A percentile compares a stretch with the other conserved stretches of the same genome.
Conservation (phyloP, 2,329 filamentous ascomycete species). For the Scytalidium lignicola region DNA sequence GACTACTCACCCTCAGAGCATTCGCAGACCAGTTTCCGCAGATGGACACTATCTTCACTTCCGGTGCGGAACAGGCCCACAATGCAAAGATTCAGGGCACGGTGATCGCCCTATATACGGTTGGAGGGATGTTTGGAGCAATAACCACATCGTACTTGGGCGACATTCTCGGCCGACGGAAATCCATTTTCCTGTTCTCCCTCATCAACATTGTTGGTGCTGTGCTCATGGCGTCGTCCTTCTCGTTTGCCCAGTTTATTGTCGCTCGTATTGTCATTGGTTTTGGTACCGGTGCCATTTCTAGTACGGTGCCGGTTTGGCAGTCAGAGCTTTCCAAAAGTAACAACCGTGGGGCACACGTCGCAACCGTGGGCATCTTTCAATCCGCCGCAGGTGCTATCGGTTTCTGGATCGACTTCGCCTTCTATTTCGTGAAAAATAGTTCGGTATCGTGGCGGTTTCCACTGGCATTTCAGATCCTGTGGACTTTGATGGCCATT, state of each 20-base stretch:
- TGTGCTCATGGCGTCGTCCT: conserved; percentile 33
- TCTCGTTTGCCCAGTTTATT: conserved; percentile 48
- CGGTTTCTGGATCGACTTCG: conserved; percentile 57
- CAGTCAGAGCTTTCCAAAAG: conserved; percentile 54
- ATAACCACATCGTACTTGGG: conserved; percentile 43
- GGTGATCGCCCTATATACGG: conserved; percentile 50
- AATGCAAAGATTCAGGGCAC: conserved; percentile 36
- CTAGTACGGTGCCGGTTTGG: conserved; percentile 50
- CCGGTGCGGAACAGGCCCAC: conserved; percentile 7
- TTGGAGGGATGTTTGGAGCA: conserved; percentile 53
- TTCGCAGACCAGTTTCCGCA: conserved; percentile 48
- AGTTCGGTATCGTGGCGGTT: conserved; percentile 53
- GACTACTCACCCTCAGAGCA: conserved; percentile 60
- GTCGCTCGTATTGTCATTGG: conserved; percentile 45
- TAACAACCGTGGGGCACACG: conserved; percentile 53
- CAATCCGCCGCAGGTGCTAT: conserved; percentile 51
- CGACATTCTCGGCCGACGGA: conserved; percentile 52
- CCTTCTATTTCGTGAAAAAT: conserved; percentile 45
- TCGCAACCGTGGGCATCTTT: conserved; percentile 55
- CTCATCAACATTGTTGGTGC: conserved; percentile 54
- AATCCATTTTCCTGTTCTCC: conserved; percentile 52
- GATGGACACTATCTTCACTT: conserved; percentile 39
- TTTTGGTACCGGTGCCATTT: conserved; percentile 46
- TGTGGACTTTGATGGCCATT: conserved; percentile 55
- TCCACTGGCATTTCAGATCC: conserved; percentile 52